Conservation (phyloP, 257 asterid genomes). For the Anisodus tanguticus region DNA sequence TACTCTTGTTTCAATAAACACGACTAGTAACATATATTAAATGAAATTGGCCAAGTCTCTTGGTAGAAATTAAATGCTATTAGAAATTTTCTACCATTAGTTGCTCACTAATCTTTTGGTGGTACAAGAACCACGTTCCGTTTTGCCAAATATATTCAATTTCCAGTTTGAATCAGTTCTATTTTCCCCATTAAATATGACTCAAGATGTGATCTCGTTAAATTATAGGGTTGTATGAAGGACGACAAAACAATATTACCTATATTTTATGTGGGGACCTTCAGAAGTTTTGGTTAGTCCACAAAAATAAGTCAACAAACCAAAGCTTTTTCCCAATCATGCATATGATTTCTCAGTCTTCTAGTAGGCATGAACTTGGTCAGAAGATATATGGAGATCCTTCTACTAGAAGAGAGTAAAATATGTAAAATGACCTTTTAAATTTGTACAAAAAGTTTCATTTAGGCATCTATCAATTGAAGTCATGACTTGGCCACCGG, state of each 20-base stretch:
- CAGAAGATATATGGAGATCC: background rate
- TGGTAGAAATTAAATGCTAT: background rate
- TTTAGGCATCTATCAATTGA: too few species aligned
- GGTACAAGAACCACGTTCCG: background rate
- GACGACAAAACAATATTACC: background rate
- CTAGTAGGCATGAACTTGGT: background rate
- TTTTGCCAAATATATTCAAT: background rate
- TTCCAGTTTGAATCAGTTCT: background rate
- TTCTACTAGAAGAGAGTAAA: background rate
- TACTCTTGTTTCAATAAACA: background rate
- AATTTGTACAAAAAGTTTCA: background rate
- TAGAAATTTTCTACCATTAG: background rate
- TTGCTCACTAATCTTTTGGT: background rate
- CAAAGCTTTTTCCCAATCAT: background rate
- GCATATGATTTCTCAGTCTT: background rate
- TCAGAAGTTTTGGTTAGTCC: background rate
- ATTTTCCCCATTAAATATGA: background rate
- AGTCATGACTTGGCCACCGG: background rate
- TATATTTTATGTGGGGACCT: background rate
- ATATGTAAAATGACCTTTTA: background rate
- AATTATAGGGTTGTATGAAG: background rate
- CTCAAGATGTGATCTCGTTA: background rate
- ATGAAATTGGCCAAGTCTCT: conserved; percentile 6
- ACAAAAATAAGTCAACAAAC: background rate
- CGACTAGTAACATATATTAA: background rate